Conservation (phyloP, 1,139 yeast species). For the Suhomyces choctaworum region DNA sequence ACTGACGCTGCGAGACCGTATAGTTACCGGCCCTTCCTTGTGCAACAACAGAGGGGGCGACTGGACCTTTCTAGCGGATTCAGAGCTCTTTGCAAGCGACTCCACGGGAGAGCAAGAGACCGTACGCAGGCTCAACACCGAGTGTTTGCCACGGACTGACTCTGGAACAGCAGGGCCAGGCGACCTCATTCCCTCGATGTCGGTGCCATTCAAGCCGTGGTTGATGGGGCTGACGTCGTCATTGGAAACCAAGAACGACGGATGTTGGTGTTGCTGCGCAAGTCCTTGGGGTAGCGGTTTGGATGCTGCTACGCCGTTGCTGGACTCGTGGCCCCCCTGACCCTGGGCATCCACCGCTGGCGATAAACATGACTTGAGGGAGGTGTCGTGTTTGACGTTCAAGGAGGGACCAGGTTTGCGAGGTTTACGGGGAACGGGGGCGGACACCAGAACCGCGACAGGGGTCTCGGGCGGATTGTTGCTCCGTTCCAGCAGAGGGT, state of each 20-base stretch:
- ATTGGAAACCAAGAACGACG: conserved; percentile 21
- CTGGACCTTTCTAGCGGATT: background rate
- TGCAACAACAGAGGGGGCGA: background rate
- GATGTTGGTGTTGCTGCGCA: conserved; percentile 15
- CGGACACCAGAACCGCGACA: background rate
- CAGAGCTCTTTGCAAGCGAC: background rate
- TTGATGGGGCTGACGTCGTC: conserved; percentile 27
- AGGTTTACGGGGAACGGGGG: conserved; percentile 4
- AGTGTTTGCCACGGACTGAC: background rate
- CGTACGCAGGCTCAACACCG: no score
- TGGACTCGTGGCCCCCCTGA: background rate
- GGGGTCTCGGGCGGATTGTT: background rate
- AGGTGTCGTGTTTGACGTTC: conserved; percentile 24
- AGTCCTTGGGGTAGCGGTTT: background rate
- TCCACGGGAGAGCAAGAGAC: background rate
- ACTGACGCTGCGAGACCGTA: no score
- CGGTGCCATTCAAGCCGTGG: conserved; percentile 21
- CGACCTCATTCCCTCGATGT: background rate
- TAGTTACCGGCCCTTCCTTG: no score
- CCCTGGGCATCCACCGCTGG: conserved; percentile 11
- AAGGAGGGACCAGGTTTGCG: conserved; percentile 12
- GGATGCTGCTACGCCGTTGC: background rate
- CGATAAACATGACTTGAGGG: conserved; percentile 28
- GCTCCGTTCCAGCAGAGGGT: no score
- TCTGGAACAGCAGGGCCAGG: background rate